Evolutionary conservation across 2,329 filamentous ascomycete species (phyloP).

Genomic region (Pezicula radicicola): DNA sequence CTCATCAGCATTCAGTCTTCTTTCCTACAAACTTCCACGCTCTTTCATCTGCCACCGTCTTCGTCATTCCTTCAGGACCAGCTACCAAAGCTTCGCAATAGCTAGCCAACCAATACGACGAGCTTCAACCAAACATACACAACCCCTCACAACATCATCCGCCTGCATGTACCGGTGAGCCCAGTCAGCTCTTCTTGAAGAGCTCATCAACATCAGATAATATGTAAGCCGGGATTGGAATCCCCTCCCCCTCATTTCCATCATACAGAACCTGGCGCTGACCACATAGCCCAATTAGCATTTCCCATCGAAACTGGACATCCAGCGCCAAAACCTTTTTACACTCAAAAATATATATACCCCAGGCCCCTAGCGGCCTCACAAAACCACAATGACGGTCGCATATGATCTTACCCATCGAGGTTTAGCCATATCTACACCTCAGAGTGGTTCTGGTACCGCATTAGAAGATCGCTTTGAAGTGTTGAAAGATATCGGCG

Average conservation of each 20-base stretch:
- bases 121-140: conserved; percentile 2
- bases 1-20: conserved; percentile 16
- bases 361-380: not conserved
- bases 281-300: not conserved
- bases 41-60: conserved; percentile 8
- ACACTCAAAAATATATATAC: not conserved
- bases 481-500: conserved; percentile 95
- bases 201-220: conserved; percentile 18
- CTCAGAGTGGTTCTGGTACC: conserved; percentile 38
- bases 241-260: not conserved
- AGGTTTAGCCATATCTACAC: conserved; percentile 54
- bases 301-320: conserved; percentile 8
- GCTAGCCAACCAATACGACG: conserved; percentile 4
- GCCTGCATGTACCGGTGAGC: conserved; percentile 30
- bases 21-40: conserved; percentile 10
- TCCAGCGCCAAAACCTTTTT: conserved; percentile 5
- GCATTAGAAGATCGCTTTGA: conserved; percentile 93
- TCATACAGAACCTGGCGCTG: not conserved
- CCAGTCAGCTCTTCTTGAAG: conserved; percentile 26
- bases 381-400: conserved; percentile 64
- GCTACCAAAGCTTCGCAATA: conserved; percentile 9
- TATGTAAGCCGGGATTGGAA: not conserved
- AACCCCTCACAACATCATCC: conserved; percentile 2
- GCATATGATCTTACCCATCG: conserved; percentile 70
- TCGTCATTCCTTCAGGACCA: conserved; percentile 4